A percentile compares a stretch with the other conserved stretches of the same genome.
Evolutionary conservation across 2,329 filamentous ascomycete genomes (phyloP).

Genomic region (Stagonosporopsis rhizophila): DNA sequence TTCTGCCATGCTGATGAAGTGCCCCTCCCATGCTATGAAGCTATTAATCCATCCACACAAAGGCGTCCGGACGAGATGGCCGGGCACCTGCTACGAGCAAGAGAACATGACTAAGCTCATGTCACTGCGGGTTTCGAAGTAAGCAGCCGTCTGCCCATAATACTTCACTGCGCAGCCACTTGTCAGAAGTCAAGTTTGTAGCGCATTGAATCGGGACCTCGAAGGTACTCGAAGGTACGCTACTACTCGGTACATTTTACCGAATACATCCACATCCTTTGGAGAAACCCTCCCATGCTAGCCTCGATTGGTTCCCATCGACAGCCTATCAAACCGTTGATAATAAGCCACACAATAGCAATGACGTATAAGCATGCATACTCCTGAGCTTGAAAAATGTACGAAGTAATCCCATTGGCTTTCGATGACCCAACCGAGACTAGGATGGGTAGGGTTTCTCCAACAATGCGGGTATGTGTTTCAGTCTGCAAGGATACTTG

Average conservation of each 20-base stretch:
- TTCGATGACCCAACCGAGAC: no score
- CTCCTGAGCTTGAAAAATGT: no score
- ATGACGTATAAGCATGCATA: no score
- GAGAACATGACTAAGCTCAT: not conserved
- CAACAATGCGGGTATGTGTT: no score
- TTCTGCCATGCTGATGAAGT: not conserved
- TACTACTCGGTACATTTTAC: not conserved
- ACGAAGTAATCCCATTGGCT: no score
- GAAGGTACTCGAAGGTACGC: not conserved
- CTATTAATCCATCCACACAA: not conserved
- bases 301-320: no score
- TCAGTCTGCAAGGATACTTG: no score
- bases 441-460: no score
- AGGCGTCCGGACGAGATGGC: not conserved
- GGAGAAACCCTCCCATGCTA: no score
- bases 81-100: not conserved
- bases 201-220: not conserved
- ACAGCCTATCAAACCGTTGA: no score
- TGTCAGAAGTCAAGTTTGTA: not conserved
- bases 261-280: no score
- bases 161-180: not conserved
- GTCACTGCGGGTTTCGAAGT: not conserved
- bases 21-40: not conserved
- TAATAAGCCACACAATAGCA: no score
- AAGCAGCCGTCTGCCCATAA: not conserved